A percentile compares a stretch with the other conserved stretches of the same genome.
phyloP scores from a whole-genome alignment of 2,329 filamentous ascomycete genomes.

The Alternaria burnsii region DNA sequence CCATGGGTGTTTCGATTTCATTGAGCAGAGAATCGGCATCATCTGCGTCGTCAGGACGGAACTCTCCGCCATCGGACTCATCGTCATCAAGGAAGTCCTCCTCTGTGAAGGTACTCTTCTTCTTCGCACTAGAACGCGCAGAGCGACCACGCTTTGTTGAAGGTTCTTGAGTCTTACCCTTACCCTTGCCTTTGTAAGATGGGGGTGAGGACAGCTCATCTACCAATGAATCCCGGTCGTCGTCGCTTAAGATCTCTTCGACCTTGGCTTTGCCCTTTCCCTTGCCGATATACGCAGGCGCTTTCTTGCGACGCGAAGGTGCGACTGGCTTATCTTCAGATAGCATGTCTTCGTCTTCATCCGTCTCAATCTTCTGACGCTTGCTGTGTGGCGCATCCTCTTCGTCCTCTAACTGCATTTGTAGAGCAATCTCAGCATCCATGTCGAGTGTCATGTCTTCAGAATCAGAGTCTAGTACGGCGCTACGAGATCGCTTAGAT shows the following conservation, averaged over 20 bases:
- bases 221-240: constrained; percentile 15
- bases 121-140: constrained; percentile 31
- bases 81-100: constrained; percentile 32
- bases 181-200: constrained; percentile 34
- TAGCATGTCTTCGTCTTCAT: constrained; percentile 47
- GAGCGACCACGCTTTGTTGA: constrained; percentile 27
- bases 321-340: constrained; percentile 19
- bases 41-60: constrained; percentile 35
- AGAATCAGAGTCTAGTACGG: constrained; percentile 38
- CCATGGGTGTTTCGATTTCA: constrained; percentile 25
- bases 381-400: constrained; percentile 52
- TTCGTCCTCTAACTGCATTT: constrained; percentile 65
- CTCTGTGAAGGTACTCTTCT: constrained; percentile 19
- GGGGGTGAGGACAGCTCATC: constrained; percentile 15
- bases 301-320: constrained; percentile 14
- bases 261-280: constrained; percentile 25
- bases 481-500: constrained; percentile 35
- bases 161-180: constrained; percentile 31
- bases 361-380: constrained; percentile 44
- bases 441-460: constrained; percentile 48
- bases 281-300: constrained; percentile 25
- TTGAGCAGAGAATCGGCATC: constrained; percentile 33
- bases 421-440: constrained; percentile 64
- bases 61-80: constrained; percentile 41
- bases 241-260: constrained; percentile 17